phyloP scores from a whole-genome alignment of 23 red algal species.

The Chondrus crispus region DNA sequence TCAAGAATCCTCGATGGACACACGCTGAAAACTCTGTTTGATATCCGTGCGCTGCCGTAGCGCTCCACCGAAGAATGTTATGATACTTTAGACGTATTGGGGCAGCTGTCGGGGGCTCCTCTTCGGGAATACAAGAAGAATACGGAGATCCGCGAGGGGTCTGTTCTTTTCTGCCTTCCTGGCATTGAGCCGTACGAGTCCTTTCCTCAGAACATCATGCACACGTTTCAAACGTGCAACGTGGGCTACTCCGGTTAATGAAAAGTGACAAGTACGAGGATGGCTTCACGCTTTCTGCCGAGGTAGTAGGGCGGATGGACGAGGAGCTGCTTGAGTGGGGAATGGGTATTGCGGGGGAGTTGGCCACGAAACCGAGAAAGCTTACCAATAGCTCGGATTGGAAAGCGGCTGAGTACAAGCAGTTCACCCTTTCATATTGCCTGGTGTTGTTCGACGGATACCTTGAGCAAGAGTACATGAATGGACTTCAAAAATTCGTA shows the following conservation, averaged over 20 bases:
- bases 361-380: background rate
- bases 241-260: background rate
- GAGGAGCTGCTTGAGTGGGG: background rate
- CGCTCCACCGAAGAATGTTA: background rate
- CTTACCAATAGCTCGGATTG: background rate
- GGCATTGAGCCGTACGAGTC: too few species aligned
- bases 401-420: slow-evolving; percentile 18
- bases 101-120: background rate
- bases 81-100: too few species aligned
- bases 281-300: background rate
- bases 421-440: background rate
- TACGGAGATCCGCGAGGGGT: background rate
- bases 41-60: background rate
- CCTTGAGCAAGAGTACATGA: background rate
- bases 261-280: background rate
- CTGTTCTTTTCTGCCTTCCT: background rate
- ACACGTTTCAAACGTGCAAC: slow-evolving; percentile 7
- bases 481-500: background rate
- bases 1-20: background rate
- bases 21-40: background rate
- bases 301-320: background rate
- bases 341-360: background rate
- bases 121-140: background rate
- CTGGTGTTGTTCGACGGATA: background rate
- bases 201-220: background rate